Evolutionary conservation across 2,329 filamentous ascomycete species (phyloP).

Genomic region (Metarhizium humberi): DNA sequence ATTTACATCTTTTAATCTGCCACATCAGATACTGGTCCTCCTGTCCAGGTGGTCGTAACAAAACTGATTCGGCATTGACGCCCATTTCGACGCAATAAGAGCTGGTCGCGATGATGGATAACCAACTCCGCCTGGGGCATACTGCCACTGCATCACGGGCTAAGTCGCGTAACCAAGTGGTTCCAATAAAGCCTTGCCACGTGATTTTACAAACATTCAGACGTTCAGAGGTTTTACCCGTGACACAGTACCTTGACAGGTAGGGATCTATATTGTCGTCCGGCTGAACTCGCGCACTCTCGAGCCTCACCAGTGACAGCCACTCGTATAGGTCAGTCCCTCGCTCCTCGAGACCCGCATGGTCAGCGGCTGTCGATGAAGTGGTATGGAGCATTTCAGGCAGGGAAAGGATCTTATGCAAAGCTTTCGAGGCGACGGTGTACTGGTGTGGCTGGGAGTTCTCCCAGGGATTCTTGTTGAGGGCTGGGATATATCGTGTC

Average conservation of each 20-base stretch:
- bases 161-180: constrained; percentile 40
- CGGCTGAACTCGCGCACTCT: constrained; percentile 51
- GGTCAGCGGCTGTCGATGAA: constrained; percentile 23
- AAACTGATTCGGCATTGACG: constrained; percentile 39
- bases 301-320: constrained; percentile 57
- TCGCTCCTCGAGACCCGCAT: constrained; percentile 50
- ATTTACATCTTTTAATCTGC: constrained; percentile 43
- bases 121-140: constrained; percentile 41
- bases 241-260: constrained; percentile 52
- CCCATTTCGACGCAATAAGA: constrained; percentile 37
- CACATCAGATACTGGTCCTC: constrained; percentile 49
- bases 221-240: constrained; percentile 20
- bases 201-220: constrained; percentile 37
- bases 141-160: constrained; percentile 35
- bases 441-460: constrained; percentile 15
- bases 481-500: background rate
- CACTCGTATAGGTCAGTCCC: constrained; percentile 63
- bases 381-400: constrained; percentile 17
- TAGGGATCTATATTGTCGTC: constrained; percentile 57
- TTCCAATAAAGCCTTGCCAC: constrained; percentile 50
- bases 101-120: constrained; percentile 42
- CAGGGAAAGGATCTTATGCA: constrained; percentile 10
- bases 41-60: constrained; percentile 41
- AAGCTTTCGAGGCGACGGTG: constrained; percentile 19
- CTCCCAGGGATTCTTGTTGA: background rate